Evolutionary conservation across 1,284 basidiomycete genomes (phyloP).

Genomic region (Ceratobasidium sp.): DNA sequence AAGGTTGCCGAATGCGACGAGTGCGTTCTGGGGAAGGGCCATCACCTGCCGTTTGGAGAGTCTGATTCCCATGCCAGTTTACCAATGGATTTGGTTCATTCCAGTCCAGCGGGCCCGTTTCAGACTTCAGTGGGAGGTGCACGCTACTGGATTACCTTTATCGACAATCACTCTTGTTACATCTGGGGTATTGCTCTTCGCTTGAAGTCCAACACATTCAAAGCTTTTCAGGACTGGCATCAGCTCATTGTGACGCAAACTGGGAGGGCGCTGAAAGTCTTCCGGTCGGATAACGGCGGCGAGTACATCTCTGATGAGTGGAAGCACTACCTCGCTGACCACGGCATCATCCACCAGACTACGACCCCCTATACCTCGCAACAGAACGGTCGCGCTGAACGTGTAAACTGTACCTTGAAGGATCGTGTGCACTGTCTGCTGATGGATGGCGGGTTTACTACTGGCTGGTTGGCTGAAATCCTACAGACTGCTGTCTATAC

Average conservation of each 20-base stretch:
- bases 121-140: constrained; percentile 45
- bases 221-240: constrained; percentile 49
- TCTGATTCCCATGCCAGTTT: not conserved
- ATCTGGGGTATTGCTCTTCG: constrained; percentile 45
- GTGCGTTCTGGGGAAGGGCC: constrained; percentile 41
- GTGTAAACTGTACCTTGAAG: constrained; percentile 50
- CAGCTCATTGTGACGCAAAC: constrained; percentile 47
- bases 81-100: constrained; percentile 49
- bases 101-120: constrained; percentile 48
- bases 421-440: constrained; percentile 47
- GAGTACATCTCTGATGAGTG: constrained; percentile 49
- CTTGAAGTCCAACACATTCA: constrained; percentile 47
- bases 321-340: constrained; percentile 37
- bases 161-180: constrained; percentile 48
- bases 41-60: constrained; percentile 28
- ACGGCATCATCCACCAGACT: constrained; percentile 49
- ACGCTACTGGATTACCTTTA: constrained; percentile 50
- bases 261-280: constrained; percentile 45
- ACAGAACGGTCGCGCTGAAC: constrained; percentile 52
- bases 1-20: too few relatives aligned
- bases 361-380: constrained; percentile 48
- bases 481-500: constrained; percentile 6
- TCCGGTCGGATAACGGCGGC: constrained; percentile 53
- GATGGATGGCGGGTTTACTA: constrained; percentile 37
- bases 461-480: constrained; percentile 44